Evolutionary conservation across 768 basidiomycete species (phyloP), one percentile per base, ranked within the genome.

Genomic region (Suillus sp.): DNA sequence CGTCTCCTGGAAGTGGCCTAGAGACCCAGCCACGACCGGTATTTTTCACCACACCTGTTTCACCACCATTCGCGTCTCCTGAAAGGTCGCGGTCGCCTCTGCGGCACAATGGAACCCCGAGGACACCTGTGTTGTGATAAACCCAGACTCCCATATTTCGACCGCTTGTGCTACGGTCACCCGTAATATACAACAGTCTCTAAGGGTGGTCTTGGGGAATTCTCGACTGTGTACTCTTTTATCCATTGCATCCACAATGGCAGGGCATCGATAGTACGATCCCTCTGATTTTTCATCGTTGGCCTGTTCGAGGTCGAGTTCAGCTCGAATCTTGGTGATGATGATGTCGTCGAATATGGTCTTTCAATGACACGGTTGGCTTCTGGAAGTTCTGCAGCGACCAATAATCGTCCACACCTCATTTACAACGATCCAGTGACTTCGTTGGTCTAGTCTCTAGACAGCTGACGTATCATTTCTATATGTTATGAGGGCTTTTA

Each of bases 1-100:
- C 74, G 27, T 71, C 76, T 30, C 66, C 73, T 0, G 74, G 74
- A 3, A 59, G 40, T 57, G 56, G 51, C 18, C 9, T 56, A 6
- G 55, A 56, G 16, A 5, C 37, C 2, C 55, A 56, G 18, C 55
- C 55, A 18, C 55, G 55, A 56, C 55, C 55, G 10, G 55, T 56
- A 25, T 56, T 56, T 56, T 56, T 56, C 37, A 56, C 55, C 9
- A 25, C 55, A 25, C 55, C 54, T 20, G 55, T 56, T 27, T 37
- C 37, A 56, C 54, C 54, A 2, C 54, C 54, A 37, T 55, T 16
- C 25, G 22, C 55, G 18, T 38, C 35, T 38, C 35, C 55, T 38
- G 55, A 56, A 38, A 56, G 55, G 55, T 56, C 55, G 11, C 55
- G 55, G 22, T 56, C 55, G 25, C 55, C 55, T 25, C 10, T 56